Conservation (phyloP, 768 basidiomycete species). For the Tylopilus sp. region DNA sequence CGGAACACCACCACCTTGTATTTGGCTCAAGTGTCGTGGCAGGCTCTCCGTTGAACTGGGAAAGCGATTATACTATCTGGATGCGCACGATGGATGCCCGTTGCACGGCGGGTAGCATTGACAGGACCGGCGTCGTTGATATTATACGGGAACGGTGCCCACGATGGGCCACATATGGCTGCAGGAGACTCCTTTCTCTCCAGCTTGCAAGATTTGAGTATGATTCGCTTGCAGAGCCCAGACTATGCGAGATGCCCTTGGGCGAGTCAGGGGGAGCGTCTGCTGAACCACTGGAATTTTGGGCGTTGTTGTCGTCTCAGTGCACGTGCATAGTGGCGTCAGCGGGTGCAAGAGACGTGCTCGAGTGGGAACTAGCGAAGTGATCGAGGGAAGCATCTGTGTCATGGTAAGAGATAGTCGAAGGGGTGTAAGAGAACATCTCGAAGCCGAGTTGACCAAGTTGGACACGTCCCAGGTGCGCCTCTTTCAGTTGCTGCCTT, state of each 20-base stretch:
- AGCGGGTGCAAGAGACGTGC: slow-evolving; percentile 52
- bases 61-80: slow-evolving; percentile 87
- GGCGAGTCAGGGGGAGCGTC: not conserved
- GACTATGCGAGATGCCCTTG: not conserved
- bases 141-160: not conserved
- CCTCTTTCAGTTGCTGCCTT: not conserved
- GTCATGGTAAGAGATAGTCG: slow-evolving; percentile 34
- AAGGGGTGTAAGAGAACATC: slow-evolving; percentile 13
- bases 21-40: slow-evolving; percentile 93
- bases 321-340: slow-evolving; percentile 52
- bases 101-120: slow-evolving; percentile 54
- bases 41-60: slow-evolving; percentile 88
- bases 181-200: slow-evolving; percentile 23
- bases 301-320: slow-evolving; percentile 46
- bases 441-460: slow-evolving; percentile 29
- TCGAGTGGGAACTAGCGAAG: slow-evolving; percentile 59
- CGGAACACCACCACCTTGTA: slow-evolving; percentile 40
- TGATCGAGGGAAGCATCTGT: slow-evolving; percentile 46
- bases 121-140: slow-evolving; percentile 41
- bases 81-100: slow-evolving; percentile 64
- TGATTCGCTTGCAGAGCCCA: slow-evolving; percentile 9
- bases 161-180: not conserved
- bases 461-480: slow-evolving; percentile 17
- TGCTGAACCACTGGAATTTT: slow-evolving; percentile 39
- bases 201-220: not conserved